Evolutionary conservation across 495 filamentous ascomycete genomes (phyloP).

Genomic region (Xanthoparmelia taractica): DNA sequence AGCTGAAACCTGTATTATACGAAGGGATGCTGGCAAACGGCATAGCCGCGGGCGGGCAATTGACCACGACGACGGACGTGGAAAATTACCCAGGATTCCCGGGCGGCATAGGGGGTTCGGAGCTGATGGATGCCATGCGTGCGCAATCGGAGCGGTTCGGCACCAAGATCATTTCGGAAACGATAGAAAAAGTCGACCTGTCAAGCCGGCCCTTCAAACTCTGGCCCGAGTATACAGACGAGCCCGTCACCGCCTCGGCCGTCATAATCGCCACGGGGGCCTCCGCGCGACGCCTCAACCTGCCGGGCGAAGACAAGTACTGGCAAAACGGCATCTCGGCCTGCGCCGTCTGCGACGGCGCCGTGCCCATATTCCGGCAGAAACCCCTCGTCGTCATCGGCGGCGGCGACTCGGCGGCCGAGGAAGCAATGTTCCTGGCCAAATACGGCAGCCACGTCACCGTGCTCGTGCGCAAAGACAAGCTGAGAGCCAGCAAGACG

Average conservation of each 20-base stretch:
- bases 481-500: conserved; percentile 76
- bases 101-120: conserved; percentile 70
- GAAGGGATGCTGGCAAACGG: conserved; percentile 97
- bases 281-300: conserved; percentile 70
- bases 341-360: conserved; percentile 96
- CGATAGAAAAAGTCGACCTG: conserved; percentile 81
- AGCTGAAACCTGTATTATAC: conserved; percentile 82
- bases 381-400: conserved; percentile 95
- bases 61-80: conserved; percentile 95
- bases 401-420: conserved; percentile 92
- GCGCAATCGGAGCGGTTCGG: conserved; percentile 85
- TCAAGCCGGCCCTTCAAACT: conserved; percentile 82
- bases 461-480: conserved; percentile 80
- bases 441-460: conserved; percentile 95
- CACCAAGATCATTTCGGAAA: conserved; percentile 85
- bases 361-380: conserved; percentile 93
- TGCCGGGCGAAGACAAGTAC: conserved; percentile 86
- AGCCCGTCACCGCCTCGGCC: conserved; percentile 71
- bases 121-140: conserved; percentile 94
- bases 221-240: conserved; percentile 70
- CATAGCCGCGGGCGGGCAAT: conserved; percentile 89
- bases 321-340: conserved; percentile 97
- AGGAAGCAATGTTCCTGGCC: conserved; percentile 94
- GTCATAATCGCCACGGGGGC: conserved; percentile 95
- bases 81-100: conserved; percentile 98